A percentile compares a stretch with the other conserved stretches of the same genome.
phyloP scores from a whole-genome alignment of 495 filamentous ascomycete genomes.

The Penicillium flavigenum region DNA sequence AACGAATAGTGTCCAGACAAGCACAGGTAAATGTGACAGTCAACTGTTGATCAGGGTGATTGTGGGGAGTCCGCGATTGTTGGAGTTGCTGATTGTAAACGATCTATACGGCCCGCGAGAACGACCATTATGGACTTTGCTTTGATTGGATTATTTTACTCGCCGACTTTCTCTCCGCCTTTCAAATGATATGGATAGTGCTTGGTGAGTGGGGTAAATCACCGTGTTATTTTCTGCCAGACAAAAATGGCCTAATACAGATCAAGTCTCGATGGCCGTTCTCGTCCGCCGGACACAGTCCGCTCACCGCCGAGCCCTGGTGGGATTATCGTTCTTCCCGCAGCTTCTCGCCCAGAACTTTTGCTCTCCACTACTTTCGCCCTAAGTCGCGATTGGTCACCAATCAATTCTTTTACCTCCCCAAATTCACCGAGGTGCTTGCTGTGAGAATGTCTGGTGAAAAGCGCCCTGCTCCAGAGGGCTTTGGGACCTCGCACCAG shows the following conservation, averaged over 20 bases:
- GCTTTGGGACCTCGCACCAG: slow-evolving; percentile 71
- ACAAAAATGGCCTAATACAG: not conserved
- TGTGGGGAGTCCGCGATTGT: slow-evolving; percentile 28
- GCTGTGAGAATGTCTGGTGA: slow-evolving; percentile 72
- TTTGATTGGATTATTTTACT: not conserved
- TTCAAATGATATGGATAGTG: not conserved
- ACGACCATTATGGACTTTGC: not conserved
- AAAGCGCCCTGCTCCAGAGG: slow-evolving; percentile 81
- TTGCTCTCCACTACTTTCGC: slow-evolving; percentile 18
- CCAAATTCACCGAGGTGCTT: not conserved
- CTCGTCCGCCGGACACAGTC: slow-evolving; percentile 15
- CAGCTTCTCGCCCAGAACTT: slow-evolving; percentile 27
- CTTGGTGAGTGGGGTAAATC: slow-evolving; percentile 1
- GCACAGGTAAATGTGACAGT: slow-evolving; percentile 15
- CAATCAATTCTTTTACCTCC: slow-evolving; percentile 1
- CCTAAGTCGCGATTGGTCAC: slow-evolving; percentile 6
- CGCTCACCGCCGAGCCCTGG: slow-evolving; percentile 16
- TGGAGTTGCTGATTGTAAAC: slow-evolving; percentile 22
- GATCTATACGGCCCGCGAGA: not conserved
- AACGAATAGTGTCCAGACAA: not conserved
- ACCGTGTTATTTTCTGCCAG: not conserved
- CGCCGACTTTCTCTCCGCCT: not conserved
- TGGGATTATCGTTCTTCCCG: slow-evolving; percentile 37
- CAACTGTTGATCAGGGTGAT: slow-evolving; percentile 17
- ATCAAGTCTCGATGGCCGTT: not conserved